A percentile compares a stretch with the other conserved stretches of the same genome.
phyloP scores from a whole-genome alignment of 768 basidiomycete genomes.

The Pholiota microspora region DNA sequence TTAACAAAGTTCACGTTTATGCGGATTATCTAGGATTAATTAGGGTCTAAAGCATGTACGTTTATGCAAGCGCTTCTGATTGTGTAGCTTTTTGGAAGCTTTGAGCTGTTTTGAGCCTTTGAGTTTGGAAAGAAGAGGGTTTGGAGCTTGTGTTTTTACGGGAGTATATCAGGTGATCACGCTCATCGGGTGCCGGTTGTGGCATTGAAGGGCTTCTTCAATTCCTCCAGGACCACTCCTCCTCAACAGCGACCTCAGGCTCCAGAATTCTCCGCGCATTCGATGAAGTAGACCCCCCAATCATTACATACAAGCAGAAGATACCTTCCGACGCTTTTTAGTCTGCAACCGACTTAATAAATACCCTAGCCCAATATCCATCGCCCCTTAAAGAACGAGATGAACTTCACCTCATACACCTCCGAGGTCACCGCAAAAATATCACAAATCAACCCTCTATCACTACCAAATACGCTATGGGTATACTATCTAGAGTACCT shows the following conservation, averaged over 20 bases:
- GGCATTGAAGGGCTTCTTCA: neutral
- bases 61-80: too few species aligned
- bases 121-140: too few species aligned
- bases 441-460: conserved; percentile 26
- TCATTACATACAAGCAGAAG: neutral
- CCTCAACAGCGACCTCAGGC: neutral
- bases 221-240: neutral
- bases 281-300: neutral
- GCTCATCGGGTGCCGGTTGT: neutral
- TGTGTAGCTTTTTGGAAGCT: too few species aligned
- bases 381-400: conserved; percentile 11
- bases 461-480: conserved; percentile 52
- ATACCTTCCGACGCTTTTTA: neutral
- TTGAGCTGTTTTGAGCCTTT: too few species aligned
- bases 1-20: too few species aligned
- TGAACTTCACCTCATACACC: conserved; percentile 34
- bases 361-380: neutral
- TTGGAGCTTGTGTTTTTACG: too few species aligned
- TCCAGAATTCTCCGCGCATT: neutral
- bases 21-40: too few species aligned
- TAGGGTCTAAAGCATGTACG: too few species aligned
- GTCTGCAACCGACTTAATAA: neutral
- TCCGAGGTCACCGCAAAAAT: conserved; percentile 27
- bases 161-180: neutral
- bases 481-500: conserved; percentile 58